Percentiles rank a stretch among this genome's conserved stretches.
These are phyloP conservation scores for Boehmeria nivea DNA, from an alignment of 306 rosid species.

Conservation along the genomic window DNA sequence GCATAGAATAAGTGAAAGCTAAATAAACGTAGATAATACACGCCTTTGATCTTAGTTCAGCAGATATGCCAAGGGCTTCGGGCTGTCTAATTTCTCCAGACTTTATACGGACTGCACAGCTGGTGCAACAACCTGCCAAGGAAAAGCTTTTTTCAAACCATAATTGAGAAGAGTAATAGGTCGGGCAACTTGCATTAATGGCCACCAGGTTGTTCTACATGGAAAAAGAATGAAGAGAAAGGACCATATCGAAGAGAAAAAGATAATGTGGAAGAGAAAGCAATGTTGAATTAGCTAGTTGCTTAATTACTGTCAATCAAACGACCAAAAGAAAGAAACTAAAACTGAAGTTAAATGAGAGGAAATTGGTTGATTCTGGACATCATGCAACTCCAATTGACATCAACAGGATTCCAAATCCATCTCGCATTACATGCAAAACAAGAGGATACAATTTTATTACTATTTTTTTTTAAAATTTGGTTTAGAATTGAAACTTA, in stretches of 20 bases:
- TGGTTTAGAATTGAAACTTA: no score
- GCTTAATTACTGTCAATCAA: background rate
- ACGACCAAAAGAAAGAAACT: background rate
- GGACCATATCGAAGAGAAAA: no score
- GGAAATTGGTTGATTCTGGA: no score
- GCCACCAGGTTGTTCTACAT: background rate
- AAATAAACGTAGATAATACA: background rate
- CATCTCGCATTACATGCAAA: background rate
- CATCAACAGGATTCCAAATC: background rate
- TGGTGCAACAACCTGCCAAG: slow-evolving; percentile 90
- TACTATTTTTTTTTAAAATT: no score
- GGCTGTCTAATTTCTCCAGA: slow-evolving; percentile 88
- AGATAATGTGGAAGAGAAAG: no score
- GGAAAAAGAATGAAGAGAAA: background rate
- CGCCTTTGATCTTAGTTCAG: slow-evolving; percentile 80
- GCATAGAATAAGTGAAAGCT: no score
- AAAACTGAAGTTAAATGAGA: background rate
- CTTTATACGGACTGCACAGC: slow-evolving; percentile 95
- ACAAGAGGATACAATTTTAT: background rate
- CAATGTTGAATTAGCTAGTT: background rate
- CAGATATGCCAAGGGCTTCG: slow-evolving; percentile 92
- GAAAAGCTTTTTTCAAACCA: slow-evolving; percentile 11
- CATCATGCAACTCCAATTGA: background rate
- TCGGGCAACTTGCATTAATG: no score
- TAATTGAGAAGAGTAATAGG: background rate